These are phyloP conservation scores for Cardiospermum halicacabum DNA, from an alignment of 345 rosid species.

Conservation along the genomic window DNA sequence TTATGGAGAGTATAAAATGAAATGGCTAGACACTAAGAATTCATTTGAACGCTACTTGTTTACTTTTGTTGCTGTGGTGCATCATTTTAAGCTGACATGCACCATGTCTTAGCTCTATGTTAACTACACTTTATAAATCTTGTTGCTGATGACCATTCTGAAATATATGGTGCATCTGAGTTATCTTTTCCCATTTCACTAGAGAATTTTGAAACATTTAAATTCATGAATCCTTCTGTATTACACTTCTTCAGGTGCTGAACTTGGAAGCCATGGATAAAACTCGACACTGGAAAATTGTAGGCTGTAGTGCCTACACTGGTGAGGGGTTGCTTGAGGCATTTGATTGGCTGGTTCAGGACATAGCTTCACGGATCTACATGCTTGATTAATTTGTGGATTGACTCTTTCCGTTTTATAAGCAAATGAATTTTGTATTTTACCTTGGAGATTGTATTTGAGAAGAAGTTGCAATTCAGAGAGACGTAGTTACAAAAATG, in stretches of 20 bases:
- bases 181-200: neutral
- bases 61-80: neutral
- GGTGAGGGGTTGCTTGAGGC: constrained; percentile 86
- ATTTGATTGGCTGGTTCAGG: constrained; percentile 96
- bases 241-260: constrained; percentile 43
- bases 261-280: constrained; percentile 80
- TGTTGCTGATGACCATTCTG: neutral
- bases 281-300: constrained; percentile 82
- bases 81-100: constrained; percentile 7
- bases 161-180: neutral
- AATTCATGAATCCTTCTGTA: neutral
- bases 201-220: neutral
- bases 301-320: constrained; percentile 85
- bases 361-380: constrained; percentile 83
- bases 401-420: neutral
- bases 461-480: neutral
- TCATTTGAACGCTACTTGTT: neutral
- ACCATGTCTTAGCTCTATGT: neutral
- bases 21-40: neutral
- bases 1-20: neutral
- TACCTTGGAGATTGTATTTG: neutral
- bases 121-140: neutral
- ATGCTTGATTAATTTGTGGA: constrained; percentile 54
- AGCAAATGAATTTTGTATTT: neutral
- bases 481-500: neutral